phyloP scores from a whole-genome alignment of 1,284 basidiomycete species.

The Malassezia brasiliensis region DNA sequence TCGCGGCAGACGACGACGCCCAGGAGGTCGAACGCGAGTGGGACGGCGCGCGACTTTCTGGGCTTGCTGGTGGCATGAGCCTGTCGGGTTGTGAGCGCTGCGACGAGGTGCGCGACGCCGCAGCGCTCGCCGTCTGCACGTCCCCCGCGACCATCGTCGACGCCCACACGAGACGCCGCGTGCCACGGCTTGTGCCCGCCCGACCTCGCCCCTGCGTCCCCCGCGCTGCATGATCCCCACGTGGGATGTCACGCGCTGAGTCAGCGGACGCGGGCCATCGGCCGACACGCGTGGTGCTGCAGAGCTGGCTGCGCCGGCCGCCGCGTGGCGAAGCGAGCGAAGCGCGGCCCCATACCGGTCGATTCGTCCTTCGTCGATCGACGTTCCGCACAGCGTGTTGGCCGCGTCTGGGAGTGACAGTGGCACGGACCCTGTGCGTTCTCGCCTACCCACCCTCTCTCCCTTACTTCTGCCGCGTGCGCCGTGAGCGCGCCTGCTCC shows the following conservation, averaged over 20 bases:
- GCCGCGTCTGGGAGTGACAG: too few species aligned
- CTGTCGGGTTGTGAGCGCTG: neutral
- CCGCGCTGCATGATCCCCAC: neutral
- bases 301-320: neutral
- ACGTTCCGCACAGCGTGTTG: too few species aligned
- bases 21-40: neutral
- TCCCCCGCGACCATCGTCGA: neutral
- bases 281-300: constrained; percentile 5
- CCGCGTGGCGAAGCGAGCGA: constrained; percentile 7
- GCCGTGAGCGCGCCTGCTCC: constrained; percentile 11
- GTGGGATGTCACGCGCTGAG: neutral
- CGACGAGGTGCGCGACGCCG: neutral
- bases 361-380: too few species aligned
- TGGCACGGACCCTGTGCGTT: neutral
- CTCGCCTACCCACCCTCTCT: neutral
- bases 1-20: neutral
- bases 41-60: too few species aligned
- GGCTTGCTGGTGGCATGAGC: too few species aligned
- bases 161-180: too few species aligned
- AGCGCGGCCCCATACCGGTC: constrained; percentile 17
- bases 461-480: neutral
- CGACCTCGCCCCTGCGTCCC: too few species aligned
- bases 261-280: constrained; percentile 2
- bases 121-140: neutral
- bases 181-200: too few species aligned